These are phyloP conservation scores for Beta lomatogona DNA, from an alignment of 179 eudicot genomes.

Conservation along the genomic window DNA sequence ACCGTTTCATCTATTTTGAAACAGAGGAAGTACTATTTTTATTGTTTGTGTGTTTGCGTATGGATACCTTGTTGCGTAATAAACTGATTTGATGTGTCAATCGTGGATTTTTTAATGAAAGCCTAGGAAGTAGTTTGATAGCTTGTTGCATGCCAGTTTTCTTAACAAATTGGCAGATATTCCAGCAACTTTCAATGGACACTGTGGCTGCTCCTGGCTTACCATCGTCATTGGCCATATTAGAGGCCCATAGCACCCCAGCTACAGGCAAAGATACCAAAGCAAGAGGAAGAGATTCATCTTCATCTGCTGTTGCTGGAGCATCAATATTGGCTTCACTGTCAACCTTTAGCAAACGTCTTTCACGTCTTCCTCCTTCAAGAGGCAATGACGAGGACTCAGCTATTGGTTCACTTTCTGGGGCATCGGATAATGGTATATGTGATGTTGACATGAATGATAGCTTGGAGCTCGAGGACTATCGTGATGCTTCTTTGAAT, in stretches of 20 bases:
- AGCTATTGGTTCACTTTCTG: conserved; percentile 44
- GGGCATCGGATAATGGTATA: conserved; percentile 55
- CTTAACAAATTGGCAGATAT: conserved; percentile 67
- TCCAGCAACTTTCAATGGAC: conserved; percentile 60
- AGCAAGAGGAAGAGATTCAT: conserved; percentile 58
- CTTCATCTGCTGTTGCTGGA: conserved; percentile 65
- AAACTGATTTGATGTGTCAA: neutral
- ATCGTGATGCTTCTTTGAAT: conserved; percentile 41
- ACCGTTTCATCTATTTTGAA: no score
- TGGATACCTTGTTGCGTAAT: neutral
- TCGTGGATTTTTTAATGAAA: neutral
- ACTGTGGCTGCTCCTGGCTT: conserved; percentile 46
- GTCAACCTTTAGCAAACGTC: conserved; percentile 56
- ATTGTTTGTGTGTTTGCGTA: neutral
- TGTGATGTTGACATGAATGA: conserved; percentile 64
- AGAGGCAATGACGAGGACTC: conserved; percentile 54
- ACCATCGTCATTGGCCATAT: conserved; percentile 60
- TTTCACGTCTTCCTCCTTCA: conserved; percentile 61
- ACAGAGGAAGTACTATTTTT: neutral
- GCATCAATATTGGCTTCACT: conserved; percentile 77
- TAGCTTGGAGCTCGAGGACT: conserved; percentile 49
- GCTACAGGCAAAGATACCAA: conserved; percentile 49
- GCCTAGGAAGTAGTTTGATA: conserved; percentile 6
- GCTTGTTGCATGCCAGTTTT: conserved; percentile 24
- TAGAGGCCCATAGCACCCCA: conserved; percentile 69